Percentiles rank a stretch among this genome's conserved stretches.
Evolutionary conservation across 2,329 filamentous ascomycete genomes (phyloP).

Genomic region (Aspergillus sp.): DNA sequence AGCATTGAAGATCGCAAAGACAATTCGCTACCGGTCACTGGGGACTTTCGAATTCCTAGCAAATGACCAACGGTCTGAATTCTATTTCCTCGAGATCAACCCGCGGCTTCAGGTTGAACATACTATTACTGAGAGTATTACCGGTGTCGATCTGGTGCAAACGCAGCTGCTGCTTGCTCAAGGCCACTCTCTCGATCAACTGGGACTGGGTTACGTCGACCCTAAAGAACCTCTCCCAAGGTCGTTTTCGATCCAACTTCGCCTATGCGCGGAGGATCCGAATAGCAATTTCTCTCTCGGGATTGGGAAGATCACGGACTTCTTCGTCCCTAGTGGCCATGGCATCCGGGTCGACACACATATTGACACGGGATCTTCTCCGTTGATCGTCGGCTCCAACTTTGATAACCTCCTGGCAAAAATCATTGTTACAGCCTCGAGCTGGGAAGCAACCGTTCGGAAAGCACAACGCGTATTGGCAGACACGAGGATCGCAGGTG

Average conservation of each 20-base stretch:
- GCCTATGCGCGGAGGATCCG: slow-evolving; percentile 53
- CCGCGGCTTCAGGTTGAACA: slow-evolving; percentile 57
- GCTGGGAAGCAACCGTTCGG: slow-evolving; percentile 46
- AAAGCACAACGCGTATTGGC: slow-evolving; percentile 52
- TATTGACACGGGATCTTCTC: slow-evolving; percentile 36
- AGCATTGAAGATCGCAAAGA: slow-evolving; percentile 36
- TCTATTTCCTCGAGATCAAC: slow-evolving; percentile 57
- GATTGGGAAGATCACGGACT: slow-evolving; percentile 52
- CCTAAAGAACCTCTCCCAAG: slow-evolving; percentile 32
- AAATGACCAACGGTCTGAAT: slow-evolving; percentile 42
- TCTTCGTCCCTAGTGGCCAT: slow-evolving; percentile 51
- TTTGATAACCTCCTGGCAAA: slow-evolving; percentile 57
- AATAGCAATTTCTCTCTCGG: slow-evolving; percentile 49
- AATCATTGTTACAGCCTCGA: slow-evolving; percentile 50
- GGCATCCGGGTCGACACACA: slow-evolving; percentile 54
- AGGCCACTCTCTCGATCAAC: slow-evolving; percentile 36
- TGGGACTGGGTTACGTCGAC: slow-evolving; percentile 25
- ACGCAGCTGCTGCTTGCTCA: slow-evolving; percentile 50
- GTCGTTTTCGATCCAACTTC: slow-evolving; percentile 47
- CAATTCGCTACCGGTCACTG: slow-evolving; percentile 51
- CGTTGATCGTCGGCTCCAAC: slow-evolving; percentile 44
- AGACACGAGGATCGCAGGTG: slow-evolving; percentile 50
- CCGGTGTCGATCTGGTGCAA: slow-evolving; percentile 49
- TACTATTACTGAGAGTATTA: slow-evolving; percentile 54
- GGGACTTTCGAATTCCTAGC: slow-evolving; percentile 62